Evolutionary conservation across 1,139 yeast species (phyloP).

Genomic region (Tardiomyces blankii): DNA sequence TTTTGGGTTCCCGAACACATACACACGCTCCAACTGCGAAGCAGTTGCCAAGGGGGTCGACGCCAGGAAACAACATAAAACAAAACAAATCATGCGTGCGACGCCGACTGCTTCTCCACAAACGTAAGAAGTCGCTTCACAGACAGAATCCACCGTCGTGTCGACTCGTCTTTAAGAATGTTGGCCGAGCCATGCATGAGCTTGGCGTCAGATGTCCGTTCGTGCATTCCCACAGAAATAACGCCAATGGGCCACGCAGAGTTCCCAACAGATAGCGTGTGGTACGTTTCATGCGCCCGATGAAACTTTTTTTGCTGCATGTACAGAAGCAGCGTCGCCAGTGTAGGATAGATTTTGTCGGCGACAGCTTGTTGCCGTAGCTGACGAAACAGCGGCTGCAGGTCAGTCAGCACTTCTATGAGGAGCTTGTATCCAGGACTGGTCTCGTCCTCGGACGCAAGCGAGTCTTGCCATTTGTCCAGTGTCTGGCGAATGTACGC

Average conservation of each 20-base stretch:
- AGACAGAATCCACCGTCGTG: conserved; percentile 69
- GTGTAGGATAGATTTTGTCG: conserved; percentile 39
- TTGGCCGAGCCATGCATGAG: conserved; percentile 22
- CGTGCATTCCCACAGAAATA: conserved; percentile 63
- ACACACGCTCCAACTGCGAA: no score
- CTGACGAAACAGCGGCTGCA: conserved; percentile 50
- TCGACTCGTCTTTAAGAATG: conserved; percentile 67
- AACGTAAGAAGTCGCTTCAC: conserved; percentile 60
- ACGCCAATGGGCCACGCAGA: conserved; percentile 94
- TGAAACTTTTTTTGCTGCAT: conserved; percentile 44
- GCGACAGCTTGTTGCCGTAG: conserved; percentile 40
- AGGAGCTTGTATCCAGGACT: conserved; percentile 20
- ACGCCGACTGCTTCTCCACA: conserved; percentile 1
- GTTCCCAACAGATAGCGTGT: conserved; percentile 73
- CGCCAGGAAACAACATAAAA: no score
- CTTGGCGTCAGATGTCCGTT: no score
- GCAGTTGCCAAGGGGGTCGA: no score
- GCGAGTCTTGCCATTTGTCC: conserved; percentile 16
- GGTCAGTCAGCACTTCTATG: conserved; percentile 46
- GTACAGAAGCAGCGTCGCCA: conserved; percentile 50
- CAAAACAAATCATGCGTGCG: no score
- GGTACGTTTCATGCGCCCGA: conserved; percentile 58
- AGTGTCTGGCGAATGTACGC: conserved; percentile 38
- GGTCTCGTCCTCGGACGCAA: conserved; percentile 27
- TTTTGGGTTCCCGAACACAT: no score